Evolutionary conservation across 129 eudicot species (phyloP).

Genomic region (Calendula officinalis): DNA sequence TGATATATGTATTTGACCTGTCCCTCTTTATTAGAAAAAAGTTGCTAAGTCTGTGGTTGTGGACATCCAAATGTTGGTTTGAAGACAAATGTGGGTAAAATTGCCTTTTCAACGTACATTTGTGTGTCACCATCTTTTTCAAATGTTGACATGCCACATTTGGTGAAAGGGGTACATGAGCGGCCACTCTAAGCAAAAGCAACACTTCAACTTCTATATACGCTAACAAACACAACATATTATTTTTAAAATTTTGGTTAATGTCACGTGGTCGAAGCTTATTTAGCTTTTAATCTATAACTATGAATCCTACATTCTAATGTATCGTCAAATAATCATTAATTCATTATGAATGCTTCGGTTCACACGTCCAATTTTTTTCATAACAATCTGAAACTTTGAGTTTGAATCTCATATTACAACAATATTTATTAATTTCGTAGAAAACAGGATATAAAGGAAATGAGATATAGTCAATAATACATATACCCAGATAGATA

Average conservation of each 20-base stretch:
- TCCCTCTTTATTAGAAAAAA: not conserved
- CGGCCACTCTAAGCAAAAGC: constrained; percentile 37
- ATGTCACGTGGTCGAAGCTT: not conserved
- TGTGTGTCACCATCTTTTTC: constrained; percentile 18
- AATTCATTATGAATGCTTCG: not conserved
- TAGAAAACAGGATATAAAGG: too few relatives aligned
- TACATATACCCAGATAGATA: too few relatives aligned
- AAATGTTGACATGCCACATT: constrained; percentile 32
- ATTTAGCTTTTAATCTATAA: not conserved
- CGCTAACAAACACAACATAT: constrained; percentile 21
- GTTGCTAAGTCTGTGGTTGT: not conserved
- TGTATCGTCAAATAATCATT: not conserved
- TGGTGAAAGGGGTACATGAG: constrained; percentile 31
- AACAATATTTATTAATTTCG: too few relatives aligned
- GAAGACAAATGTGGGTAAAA: constrained; percentile 18
- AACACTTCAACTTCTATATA: constrained; percentile 36
- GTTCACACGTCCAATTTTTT: too few relatives aligned
- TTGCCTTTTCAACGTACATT: constrained; percentile 6
- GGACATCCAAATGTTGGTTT: not conserved
- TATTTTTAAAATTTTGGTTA: not conserved
- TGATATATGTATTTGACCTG: not conserved
- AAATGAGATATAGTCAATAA: too few relatives aligned
- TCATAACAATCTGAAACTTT: too few relatives aligned
- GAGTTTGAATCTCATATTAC: too few relatives aligned
- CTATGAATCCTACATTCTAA: not conserved